Conservation (phyloP, 306 rosid genomes). For the Sesbania bispinosa region DNA sequence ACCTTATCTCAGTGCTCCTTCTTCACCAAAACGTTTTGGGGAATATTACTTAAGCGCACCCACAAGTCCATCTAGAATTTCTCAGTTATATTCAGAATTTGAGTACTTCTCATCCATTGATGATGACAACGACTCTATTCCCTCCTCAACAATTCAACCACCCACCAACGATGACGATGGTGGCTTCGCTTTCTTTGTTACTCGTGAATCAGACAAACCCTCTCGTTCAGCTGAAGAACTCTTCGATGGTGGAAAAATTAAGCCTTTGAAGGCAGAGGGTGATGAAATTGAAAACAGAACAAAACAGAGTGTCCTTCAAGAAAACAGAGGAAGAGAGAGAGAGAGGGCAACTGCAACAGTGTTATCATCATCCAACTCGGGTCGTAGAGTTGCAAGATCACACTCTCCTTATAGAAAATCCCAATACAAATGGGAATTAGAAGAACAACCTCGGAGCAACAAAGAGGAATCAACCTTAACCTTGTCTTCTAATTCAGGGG, state of each 20-base stretch:
- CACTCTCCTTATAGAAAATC: constrained; percentile 67
- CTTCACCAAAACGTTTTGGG: constrained; percentile 68
- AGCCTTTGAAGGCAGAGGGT: constrained; percentile 45
- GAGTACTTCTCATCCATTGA: constrained; percentile 28
- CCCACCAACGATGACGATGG: neutral
- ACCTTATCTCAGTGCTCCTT: constrained; percentile 54
- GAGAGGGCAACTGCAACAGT: constrained; percentile 28
- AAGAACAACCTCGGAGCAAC: constrained; percentile 29
- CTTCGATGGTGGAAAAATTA: constrained; percentile 74
- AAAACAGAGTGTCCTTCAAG: too few species aligned
- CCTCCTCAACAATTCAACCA: neutral
- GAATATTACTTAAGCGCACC: constrained; percentile 74
- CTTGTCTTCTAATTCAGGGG: neutral
- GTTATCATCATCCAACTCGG: constrained; percentile 37
- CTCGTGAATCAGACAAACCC: constrained; percentile 33
- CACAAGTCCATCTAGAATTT: constrained; percentile 59
- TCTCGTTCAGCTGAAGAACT: constrained; percentile 88
- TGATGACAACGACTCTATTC: too few species aligned
- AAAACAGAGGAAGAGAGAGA: constrained; percentile 76
- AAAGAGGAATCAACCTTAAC: constrained; percentile 3
- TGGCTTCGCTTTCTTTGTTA: constrained; percentile 61
- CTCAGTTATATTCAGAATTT: constrained; percentile 42
- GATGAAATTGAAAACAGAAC: constrained; percentile 31
- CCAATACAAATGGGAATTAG: constrained; percentile 43
- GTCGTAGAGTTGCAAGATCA: constrained; percentile 66